Base-by-base conservation (phyloP, 1,139 yeast species). In the Kodamaea ohmeri region DNA sequence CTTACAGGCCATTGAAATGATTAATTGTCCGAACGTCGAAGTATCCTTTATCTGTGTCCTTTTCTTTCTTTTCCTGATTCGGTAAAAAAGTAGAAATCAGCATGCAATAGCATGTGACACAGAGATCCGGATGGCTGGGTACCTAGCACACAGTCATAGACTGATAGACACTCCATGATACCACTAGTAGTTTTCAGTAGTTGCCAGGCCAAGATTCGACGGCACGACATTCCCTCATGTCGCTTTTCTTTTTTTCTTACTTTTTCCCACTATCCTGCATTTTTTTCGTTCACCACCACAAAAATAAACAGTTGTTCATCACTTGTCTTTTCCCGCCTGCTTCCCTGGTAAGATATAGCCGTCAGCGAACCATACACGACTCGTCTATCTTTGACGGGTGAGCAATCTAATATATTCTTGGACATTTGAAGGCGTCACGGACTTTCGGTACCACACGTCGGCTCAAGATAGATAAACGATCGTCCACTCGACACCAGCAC, bases 291-390 rank as follows among this genome's bases (percentile, higher is more conserved):
- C 30, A 18, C 16, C 28, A 32, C 31, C 40, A 26, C 40, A 40
- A 36, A 36, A 36, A 37, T 36, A 36, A 37, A 39, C 39, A 39
- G 30, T 37, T 27, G 32, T 33, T 29, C 34, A 38, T 35, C 35
- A 21, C 36, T 32, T 35, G 31, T 37, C 34, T 34, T 33, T 37
- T 37, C 37, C 36, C 37, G 32, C 32, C 25, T 20, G 20, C 36
- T 26, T 30, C 38, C 38, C 32, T 33, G 34, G 30, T 31, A 35
- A 35, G 37, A 27, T 27, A 29, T 20, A 29, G 32, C 25, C 20
- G 30, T 16, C 20, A 15, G 30, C 30, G 20, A 27, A 27, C 17
- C 19, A 16, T 16, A 27, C 30, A 8, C 30, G 30, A 27, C 30
- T 15, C 20, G 16, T 16, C 30, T 19, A 16, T 27, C 18, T 14